These are phyloP conservation scores for Verticillium klebahnii DNA, from an alignment of 2,329 filamentous ascomycete species.

Conservation along the genomic window DNA sequence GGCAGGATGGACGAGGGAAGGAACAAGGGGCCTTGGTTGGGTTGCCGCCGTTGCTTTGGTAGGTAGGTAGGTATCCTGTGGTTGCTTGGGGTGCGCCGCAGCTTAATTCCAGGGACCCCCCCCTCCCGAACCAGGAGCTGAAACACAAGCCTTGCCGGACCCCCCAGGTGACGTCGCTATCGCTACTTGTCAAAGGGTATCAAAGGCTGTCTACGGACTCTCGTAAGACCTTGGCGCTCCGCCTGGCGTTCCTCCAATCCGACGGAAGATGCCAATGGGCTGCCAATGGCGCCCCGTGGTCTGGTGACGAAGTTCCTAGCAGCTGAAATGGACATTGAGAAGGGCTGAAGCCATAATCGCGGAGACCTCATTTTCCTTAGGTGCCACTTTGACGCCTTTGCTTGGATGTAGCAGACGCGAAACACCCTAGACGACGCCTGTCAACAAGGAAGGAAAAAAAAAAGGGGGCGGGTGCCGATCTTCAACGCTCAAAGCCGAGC, in stretches of 20 bases:
- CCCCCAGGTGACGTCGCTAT: background rate
- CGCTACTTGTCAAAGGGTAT: background rate
- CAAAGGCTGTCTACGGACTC: background rate
- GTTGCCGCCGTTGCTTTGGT: conserved; percentile 1
- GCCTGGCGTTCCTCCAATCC: background rate
- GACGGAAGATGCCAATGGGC: background rate
- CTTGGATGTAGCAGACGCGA: background rate
- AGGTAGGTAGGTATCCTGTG: background rate
- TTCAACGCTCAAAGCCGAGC: background rate
- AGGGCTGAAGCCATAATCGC: too few relatives aligned
- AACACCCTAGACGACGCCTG: background rate
- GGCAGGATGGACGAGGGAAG: background rate
- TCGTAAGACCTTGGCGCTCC: background rate
- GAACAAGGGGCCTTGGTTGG: background rate
- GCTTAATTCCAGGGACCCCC: background rate
- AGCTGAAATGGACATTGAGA: background rate
- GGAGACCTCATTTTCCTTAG: background rate
- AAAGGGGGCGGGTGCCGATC: background rate
- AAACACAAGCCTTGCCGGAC: background rate
- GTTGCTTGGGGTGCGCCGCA: background rate
- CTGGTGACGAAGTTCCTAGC: background rate
- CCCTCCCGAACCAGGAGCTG: background rate
- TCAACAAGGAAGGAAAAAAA: background rate
- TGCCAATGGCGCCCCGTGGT: background rate
- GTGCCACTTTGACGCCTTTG: background rate